A percentile compares a stretch with the other conserved stretches of the same genome.
Evolutionary conservation across 495 filamentous ascomycete genomes (phyloP).

Genomic region (Aspergillus leporis): DNA sequence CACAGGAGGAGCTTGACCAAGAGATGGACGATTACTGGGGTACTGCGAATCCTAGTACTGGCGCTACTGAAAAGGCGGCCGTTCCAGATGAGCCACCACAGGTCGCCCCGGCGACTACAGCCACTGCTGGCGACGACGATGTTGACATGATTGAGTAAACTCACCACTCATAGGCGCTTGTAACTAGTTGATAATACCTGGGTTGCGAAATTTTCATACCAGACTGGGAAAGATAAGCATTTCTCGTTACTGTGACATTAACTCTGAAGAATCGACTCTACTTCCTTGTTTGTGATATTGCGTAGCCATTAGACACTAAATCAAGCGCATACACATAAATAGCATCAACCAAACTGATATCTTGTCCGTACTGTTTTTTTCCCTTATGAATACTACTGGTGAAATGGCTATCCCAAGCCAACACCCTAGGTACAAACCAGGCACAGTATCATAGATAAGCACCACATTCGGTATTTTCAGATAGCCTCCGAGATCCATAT

Average conservation of each 20-base stretch:
- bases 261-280: neutral
- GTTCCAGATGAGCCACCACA: conserved; percentile 21
- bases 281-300: neutral
- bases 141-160: conserved; percentile 54
- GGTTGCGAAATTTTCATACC: neutral
- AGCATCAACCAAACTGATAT: neutral
- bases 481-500: neutral
- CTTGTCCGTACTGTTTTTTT: neutral
- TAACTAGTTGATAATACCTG: conserved; percentile 9
- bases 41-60: conserved; percentile 36
- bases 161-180: neutral
- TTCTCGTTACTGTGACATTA: conserved; percentile 2
- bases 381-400: neutral
- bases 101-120: conserved; percentile 31
- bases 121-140: conserved; percentile 53
- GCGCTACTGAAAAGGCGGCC: conserved; percentile 26
- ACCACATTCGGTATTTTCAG: neutral
- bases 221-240: neutral
- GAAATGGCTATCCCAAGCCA: neutral
- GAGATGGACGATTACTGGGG: conserved; percentile 97
- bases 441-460: neutral
- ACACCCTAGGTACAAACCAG: neutral
- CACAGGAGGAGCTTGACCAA: conserved; percentile 86
- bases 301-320: neutral
- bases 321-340: neutral